These are phyloP conservation scores for Auricularia sp. DNA, from an alignment of 768 basidiomycete genomes.

Conservation along the genomic window DNA sequence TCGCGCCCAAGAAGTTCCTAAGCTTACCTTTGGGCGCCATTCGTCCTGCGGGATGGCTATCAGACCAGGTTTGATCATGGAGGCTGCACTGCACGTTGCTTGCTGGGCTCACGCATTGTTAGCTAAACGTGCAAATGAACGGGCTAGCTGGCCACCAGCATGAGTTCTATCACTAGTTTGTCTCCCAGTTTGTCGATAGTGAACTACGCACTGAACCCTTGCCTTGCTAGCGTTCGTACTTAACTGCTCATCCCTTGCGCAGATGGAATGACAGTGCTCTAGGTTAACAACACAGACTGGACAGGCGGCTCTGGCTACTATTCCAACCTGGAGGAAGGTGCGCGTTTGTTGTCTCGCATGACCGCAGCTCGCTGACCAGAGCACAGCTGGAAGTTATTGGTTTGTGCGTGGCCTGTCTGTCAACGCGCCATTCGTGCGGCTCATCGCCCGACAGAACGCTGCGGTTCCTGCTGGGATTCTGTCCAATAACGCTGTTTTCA, in stretches of 20 bases:
- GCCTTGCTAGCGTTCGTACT: too few species aligned
- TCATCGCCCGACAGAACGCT: not conserved
- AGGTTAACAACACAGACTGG: conserved; percentile 20
- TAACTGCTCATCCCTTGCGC: not conserved
- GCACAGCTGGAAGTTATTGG: not conserved
- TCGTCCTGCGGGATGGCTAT: conserved; percentile 23
- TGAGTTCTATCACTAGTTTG: conserved; percentile 27
- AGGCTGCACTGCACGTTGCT: too few species aligned
- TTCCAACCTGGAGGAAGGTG: conserved; percentile 27
- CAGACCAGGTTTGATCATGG: conserved; percentile 14
- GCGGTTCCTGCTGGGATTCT: not conserved
- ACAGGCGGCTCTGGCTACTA: conserved; percentile 25
- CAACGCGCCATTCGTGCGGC: not conserved
- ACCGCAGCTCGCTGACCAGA: not conserved
- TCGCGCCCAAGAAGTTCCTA: conserved; percentile 20
- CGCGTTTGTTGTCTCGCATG: not conserved
- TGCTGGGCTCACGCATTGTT: too few species aligned
- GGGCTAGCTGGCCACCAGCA: conserved; percentile 27
- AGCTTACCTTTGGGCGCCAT: conserved; percentile 20
- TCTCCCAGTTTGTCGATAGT: not conserved
- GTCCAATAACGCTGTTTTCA: not conserved
- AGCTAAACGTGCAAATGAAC: conserved; percentile 22
- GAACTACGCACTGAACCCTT: not conserved
- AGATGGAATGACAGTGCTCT: conserved; percentile 16
- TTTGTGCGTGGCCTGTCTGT: not conserved